Evolutionary conservation across 225 moss, liverwort and hornwort genomes (phyloP), one percentile per base, ranked within the genome.

Genomic region (Marchantia paleacea): DNA sequence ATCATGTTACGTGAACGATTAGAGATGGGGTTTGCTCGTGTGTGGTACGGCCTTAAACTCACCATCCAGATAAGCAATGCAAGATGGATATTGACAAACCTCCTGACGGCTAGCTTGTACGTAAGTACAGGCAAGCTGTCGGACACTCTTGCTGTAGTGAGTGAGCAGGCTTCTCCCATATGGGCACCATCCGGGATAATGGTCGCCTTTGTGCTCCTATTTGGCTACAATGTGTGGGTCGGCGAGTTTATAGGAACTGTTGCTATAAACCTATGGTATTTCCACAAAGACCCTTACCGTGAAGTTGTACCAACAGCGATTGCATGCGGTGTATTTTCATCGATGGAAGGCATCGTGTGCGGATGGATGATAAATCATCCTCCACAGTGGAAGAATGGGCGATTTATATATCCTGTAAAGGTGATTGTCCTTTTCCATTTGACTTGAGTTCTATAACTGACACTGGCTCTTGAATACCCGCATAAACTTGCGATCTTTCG

Each of bases 281-380:
- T 96, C 13, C 90, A 94, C 54, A 53, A 52, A 3, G 75, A 62
- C 9, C 31, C 81, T 49, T 83, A 87, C 11, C 73, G 87, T 58
- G 47, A 84, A 30, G 88, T 85, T 67, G 79, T 96, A 73, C 94
- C 96, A 7, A 90, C 91, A 76, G 78, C 90, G 69, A 57, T 93
- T 83, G 89, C 87, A 0, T 86, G 91, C 68, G 94, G 90, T 3
- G 77, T 93, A 29, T 93, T 96, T 57, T 90, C 94, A 28, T 91
- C 92, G 16, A 77, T 96, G 14, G 93, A 94, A 76, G 88, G 91
- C 72, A 25, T 96, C 50, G 73, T 76, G 24, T 94, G 94, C 77
- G 93, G 90, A 47, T 96, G 93, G 94, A 81, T 96, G 89, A 88
- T 96, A 12, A 96, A 96, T 81, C 93, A 96, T 66, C 94, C 93